These are phyloP conservation scores for Leccinum obscurum DNA, from an alignment of 768 basidiomycete genomes.

Conservation along the genomic window DNA sequence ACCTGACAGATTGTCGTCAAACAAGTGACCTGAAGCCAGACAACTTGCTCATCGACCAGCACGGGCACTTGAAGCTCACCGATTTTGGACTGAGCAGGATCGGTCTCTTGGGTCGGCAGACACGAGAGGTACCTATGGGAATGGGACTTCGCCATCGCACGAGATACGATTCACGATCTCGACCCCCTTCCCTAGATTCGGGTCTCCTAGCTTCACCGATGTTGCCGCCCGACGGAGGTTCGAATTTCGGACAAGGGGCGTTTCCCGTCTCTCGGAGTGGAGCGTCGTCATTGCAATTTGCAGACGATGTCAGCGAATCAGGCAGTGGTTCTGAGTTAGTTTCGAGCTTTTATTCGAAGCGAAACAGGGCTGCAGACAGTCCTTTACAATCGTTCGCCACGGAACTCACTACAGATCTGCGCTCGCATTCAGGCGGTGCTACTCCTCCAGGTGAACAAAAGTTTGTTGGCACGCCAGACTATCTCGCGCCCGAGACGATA, in stretches of 20 bases:
- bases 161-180: conserved; percentile 65
- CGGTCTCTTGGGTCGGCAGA: conserved; percentile 97
- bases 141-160: conserved; percentile 54
- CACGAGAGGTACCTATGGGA: conserved; percentile 56
- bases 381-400: conserved; percentile 86
- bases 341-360: conserved; percentile 53
- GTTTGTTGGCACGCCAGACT: conserved; percentile 97
- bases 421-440: conserved; percentile 61
- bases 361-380: conserved; percentile 62
- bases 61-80: conserved; percentile 96
- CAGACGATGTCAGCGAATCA: conserved; percentile 86
- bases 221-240: conserved; percentile 66
- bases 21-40: conserved; percentile 95
- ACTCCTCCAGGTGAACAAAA: conserved; percentile 86
- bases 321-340: conserved; percentile 79
- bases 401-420: conserved; percentile 79
- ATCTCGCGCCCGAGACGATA: conserved; percentile 94
- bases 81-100: conserved; percentile 97
- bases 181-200: conserved; percentile 81
- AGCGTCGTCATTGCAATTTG: conserved; percentile 65
- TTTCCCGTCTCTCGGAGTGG: conserved; percentile 57
- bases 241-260: conserved; percentile 77
- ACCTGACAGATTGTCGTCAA: conserved; percentile 7
- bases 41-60: conserved; percentile 94
- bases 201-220: conserved; percentile 78